These are phyloP conservation scores for Populus trichocarpa DNA, from an alignment of 441 rosid species.

Conservation along the genomic window DNA sequence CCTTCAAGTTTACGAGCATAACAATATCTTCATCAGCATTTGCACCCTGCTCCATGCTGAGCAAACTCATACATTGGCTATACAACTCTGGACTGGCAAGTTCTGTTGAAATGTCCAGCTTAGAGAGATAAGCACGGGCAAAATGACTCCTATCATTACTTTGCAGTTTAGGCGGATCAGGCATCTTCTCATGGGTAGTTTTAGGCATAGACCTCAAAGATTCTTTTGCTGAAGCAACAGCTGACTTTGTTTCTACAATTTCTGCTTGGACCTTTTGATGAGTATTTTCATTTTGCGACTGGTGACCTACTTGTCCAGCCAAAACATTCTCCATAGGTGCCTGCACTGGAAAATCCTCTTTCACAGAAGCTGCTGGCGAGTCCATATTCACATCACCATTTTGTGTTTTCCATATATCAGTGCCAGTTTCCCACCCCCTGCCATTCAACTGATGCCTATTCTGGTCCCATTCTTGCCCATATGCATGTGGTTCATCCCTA, in stretches of 20 bases:
- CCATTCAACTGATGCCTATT: slow-evolving; percentile 57
- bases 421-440: slow-evolving; percentile 75
- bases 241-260: slow-evolving; percentile 35
- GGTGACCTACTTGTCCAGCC: slow-evolving; percentile 41
- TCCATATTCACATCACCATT: slow-evolving; percentile 65
- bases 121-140: slow-evolving; percentile 61
- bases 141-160: slow-evolving; percentile 24
- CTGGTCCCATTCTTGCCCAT: slow-evolving; percentile 86
- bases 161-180: slow-evolving; percentile 38
- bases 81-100: slow-evolving; percentile 68
- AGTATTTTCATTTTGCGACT: slow-evolving; percentile 33
- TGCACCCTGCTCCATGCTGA: slow-evolving; percentile 35
- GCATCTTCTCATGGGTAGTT: slow-evolving; percentile 29
- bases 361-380: slow-evolving; percentile 49
- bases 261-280: slow-evolving; percentile 33
- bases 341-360: slow-evolving; percentile 54
- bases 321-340: slow-evolving; percentile 48
- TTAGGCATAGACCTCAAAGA: slow-evolving; percentile 33
- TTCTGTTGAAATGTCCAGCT: slow-evolving; percentile 78
- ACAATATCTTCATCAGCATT: slow-evolving; percentile 37
- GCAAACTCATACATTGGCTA: slow-evolving; percentile 41
- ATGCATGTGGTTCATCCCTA: slow-evolving; percentile 84
- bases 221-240: slow-evolving; percentile 40
- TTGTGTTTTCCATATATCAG: slow-evolving; percentile 79
- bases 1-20: slow-evolving; percentile 66